A percentile compares a stretch with the other conserved stretches of the same genome.
Conservation (phyloP, 768 basidiomycete genomes). For the Tulasnella sp. region DNA sequence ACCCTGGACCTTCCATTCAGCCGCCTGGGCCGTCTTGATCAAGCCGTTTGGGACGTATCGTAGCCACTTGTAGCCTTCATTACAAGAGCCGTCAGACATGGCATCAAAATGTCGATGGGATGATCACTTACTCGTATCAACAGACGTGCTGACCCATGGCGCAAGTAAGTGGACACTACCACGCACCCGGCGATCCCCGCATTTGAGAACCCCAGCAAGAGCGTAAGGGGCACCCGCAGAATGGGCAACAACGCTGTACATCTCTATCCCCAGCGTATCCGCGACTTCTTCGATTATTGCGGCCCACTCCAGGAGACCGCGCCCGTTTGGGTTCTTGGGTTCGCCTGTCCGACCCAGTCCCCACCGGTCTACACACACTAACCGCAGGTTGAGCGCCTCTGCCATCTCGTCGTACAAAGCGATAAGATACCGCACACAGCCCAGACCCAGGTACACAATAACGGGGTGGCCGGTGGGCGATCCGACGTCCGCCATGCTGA, state of each 20-base stretch:
- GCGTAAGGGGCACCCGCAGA: slow-evolving; percentile 94
- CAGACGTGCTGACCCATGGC: slow-evolving; percentile 86
- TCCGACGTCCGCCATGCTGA: slow-evolving; percentile 92
- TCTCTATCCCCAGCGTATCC: slow-evolving; percentile 59
- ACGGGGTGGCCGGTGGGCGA: slow-evolving; percentile 74
- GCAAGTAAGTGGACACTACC: slow-evolving; percentile 84
- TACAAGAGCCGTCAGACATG: too few relatives aligned
- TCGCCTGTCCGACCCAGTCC: slow-evolving; percentile 81
- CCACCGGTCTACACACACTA: slow-evolving; percentile 97
- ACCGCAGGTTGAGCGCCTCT: slow-evolving; percentile 63
- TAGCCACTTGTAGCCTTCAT: slow-evolving; percentile 91
- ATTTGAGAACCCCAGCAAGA: slow-evolving; percentile 67
- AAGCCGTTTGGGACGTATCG: slow-evolving; percentile 92
- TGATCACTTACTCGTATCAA: slow-evolving; percentile 63
- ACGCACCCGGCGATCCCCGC: slow-evolving; percentile 51
- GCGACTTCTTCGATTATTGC: slow-evolving; percentile 81
- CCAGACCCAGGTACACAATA: slow-evolving; percentile 83
- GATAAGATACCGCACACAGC: slow-evolving; percentile 89
- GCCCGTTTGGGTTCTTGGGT: slow-evolving; percentile 38
- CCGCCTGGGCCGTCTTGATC: slow-evolving; percentile 88
- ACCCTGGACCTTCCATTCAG: slow-evolving; percentile 92
- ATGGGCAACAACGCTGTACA: slow-evolving; percentile 87
- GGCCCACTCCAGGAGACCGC: slow-evolving; percentile 85
- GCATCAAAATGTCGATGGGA: too few relatives aligned
- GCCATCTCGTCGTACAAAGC: slow-evolving; percentile 97